Conservation (phyloP, 768 basidiomycete species). For the Rhodotorula diobovata region DNA sequence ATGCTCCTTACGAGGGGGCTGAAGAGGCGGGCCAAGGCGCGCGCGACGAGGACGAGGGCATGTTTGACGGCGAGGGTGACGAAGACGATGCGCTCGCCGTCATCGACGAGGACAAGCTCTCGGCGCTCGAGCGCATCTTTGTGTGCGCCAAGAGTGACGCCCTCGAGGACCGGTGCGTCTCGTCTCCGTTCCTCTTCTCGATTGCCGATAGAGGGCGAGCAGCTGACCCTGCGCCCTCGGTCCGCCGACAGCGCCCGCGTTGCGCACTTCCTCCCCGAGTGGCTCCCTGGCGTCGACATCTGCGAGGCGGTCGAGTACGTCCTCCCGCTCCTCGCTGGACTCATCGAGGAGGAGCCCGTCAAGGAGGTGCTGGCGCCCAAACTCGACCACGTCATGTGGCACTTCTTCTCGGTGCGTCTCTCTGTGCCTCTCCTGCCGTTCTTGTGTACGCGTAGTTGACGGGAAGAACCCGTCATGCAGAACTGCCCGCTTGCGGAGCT, state of each 20-base stretch:
- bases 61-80: background rate
- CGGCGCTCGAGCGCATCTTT: slow-evolving; percentile 74
- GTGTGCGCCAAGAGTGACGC: slow-evolving; percentile 35
- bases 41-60: slow-evolving; percentile 1
- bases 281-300: slow-evolving; percentile 69
- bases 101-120: slow-evolving; percentile 74
- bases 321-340: slow-evolving; percentile 74
- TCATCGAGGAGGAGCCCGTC: slow-evolving; percentile 53
- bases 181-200: background rate
- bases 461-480: background rate
- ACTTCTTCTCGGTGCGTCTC: slow-evolving; percentile 61
- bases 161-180: slow-evolving; percentile 27
- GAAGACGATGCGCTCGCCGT: slow-evolving; percentile 9
- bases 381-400: slow-evolving; percentile 80
- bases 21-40: background rate
- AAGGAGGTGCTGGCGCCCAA: slow-evolving; percentile 54
- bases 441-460: background rate
- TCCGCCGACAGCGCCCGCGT: slow-evolving; percentile 63
- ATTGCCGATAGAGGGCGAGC: too few species aligned
- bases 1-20: background rate
- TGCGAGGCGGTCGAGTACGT: slow-evolving; percentile 90
- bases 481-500: slow-evolving; percentile 36
- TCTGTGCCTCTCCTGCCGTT: too few species aligned
- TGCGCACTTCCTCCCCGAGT: slow-evolving; percentile 71
- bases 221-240: background rate